Conservation (phyloP, 2,329 filamentous ascomycete genomes). For the Penicillium glabrum region DNA sequence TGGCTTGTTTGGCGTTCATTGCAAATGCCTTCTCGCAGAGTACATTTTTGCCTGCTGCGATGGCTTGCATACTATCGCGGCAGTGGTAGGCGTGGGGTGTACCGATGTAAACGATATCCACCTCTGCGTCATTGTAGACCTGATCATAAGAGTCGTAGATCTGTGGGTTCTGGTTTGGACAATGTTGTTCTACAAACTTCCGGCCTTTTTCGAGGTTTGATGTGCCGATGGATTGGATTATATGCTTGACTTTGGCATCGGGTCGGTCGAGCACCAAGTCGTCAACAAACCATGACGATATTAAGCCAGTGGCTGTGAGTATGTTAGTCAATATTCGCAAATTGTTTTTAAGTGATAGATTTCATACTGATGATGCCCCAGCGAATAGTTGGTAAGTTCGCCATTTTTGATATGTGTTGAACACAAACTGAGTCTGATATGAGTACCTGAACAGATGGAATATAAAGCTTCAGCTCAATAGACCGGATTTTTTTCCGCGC, state of each 20-base stretch:
- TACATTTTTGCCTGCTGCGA: slow-evolving; percentile 30
- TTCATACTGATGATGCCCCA: slow-evolving; percentile 1
- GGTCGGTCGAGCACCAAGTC: slow-evolving; percentile 42
- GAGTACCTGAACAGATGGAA: too few species aligned
- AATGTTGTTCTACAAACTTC: slow-evolving; percentile 38
- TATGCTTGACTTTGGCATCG: slow-evolving; percentile 40
- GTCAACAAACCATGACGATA: slow-evolving; percentile 48
- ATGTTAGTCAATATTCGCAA: not conserved
- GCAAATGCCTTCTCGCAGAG: slow-evolving; percentile 32
- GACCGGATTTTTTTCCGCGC: too few species aligned
- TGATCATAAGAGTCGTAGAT: slow-evolving; percentile 9
- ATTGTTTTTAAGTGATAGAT: not conserved
- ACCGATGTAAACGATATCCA: slow-evolving; percentile 55
- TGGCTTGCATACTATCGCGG: slow-evolving; percentile 47
- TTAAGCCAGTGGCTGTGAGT: slow-evolving; percentile 40
- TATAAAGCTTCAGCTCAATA: too few species aligned
- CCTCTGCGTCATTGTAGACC: slow-evolving; percentile 22
- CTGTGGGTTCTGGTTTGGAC: slow-evolving; percentile 6
- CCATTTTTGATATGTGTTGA: not conserved
- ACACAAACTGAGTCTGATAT: not conserved
- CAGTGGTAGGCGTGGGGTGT: slow-evolving; percentile 41
- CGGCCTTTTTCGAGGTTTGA: slow-evolving; percentile 42
- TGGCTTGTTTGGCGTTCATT: slow-evolving; percentile 39
- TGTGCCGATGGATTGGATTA: slow-evolving; percentile 46
- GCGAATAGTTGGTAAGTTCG: not conserved